A percentile compares a stretch with the other conserved stretches of the same genome.
phyloP scores from a whole-genome alignment of 805 yeast species.

The Zygosaccharomyces lentus region DNA sequence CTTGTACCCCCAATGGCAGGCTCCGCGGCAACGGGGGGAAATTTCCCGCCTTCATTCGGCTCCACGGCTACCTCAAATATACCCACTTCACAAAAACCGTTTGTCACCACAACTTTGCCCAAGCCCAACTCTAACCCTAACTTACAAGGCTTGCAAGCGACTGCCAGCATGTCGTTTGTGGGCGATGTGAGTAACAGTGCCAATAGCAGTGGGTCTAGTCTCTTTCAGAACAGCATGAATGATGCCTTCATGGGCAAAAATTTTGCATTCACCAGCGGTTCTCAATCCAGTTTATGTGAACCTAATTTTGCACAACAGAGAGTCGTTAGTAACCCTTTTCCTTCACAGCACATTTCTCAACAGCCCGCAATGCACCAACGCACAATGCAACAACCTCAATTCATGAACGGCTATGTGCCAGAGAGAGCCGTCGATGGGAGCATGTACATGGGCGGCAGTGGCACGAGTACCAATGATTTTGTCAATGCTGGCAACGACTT shows the following conservation, averaged over 20 bases:
- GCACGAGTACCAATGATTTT: constrained; percentile 7
- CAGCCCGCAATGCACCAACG: constrained; percentile 12
- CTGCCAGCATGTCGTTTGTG: constrained; percentile 6
- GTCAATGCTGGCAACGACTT: constrained; percentile 5
- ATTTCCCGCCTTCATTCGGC: constrained; percentile 1
- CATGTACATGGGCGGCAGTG: constrained; percentile 13
- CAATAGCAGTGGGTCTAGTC: constrained; percentile 16
- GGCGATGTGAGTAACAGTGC: constrained; percentile 9
- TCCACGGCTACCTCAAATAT: constrained; percentile 6
- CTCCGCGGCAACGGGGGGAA: constrained; percentile 1
- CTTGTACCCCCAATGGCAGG: constrained; percentile 1
- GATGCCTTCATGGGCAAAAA: constrained; percentile 14
- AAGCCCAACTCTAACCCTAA: constrained; percentile 16
- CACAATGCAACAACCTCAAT: constrained; percentile 9
- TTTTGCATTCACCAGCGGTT: constrained; percentile 15
- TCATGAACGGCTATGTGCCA: constrained; percentile 12
- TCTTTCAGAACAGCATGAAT: constrained; percentile 15
- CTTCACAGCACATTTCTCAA: constrained; percentile 10
- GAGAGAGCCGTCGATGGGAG: constrained; percentile 8
- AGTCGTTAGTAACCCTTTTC: constrained; percentile 23
- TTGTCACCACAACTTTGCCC: constrained; percentile 10
- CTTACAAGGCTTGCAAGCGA: constrained; percentile 9
- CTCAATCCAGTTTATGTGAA: constrained; percentile 13
- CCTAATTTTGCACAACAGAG: constrained; percentile 18
- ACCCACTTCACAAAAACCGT: constrained; percentile 10